These are phyloP conservation scores for Colletotrichum lupini DNA, from an alignment of 2,329 filamentous ascomycete genomes.

Conservation along the genomic window DNA sequence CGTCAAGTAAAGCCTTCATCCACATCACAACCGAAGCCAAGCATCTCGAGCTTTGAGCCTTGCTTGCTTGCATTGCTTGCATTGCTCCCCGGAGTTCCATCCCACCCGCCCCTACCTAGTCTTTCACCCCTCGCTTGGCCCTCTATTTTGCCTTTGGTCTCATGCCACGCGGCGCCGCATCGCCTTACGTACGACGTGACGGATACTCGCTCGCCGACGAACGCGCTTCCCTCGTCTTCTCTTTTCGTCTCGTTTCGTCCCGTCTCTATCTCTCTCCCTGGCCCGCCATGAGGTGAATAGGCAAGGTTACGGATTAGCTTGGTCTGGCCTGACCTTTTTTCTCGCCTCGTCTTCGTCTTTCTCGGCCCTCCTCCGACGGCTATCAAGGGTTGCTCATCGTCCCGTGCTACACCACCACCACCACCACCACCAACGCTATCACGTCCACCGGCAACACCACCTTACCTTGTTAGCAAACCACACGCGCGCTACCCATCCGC, in stretches of 20 bases:
- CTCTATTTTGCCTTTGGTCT: neutral
- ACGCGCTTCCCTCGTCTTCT: neutral
- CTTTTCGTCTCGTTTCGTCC: slow-evolving; percentile 23
- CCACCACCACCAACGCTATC: neutral
- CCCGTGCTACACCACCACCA: neutral
- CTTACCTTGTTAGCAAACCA: slow-evolving; percentile 18
- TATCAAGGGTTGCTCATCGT: neutral
- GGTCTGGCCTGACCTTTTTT: slow-evolving; percentile 5
- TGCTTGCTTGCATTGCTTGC: neutral
- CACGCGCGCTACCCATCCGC: slow-evolving; percentile 5
- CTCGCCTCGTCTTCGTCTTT: slow-evolving; percentile 2
- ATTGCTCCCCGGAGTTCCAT: neutral
- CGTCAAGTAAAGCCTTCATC: neutral
- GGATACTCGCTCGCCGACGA: neutral
- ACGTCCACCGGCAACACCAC: slow-evolving; percentile 9
- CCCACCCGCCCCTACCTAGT: no score
- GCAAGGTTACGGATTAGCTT: neutral
- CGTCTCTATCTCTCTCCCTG: slow-evolving; percentile 14
- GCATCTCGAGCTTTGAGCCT: neutral
- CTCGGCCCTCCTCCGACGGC: neutral
- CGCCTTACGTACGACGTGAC: slow-evolving; percentile 1
- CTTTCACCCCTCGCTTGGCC: neutral
- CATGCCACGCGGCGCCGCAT: neutral
- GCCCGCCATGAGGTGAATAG: slow-evolving; percentile 4
- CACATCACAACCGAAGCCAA: neutral